These are phyloP conservation scores for Salix dunnii DNA, from an alignment of 345 rosid species.

Conservation along the genomic window DNA sequence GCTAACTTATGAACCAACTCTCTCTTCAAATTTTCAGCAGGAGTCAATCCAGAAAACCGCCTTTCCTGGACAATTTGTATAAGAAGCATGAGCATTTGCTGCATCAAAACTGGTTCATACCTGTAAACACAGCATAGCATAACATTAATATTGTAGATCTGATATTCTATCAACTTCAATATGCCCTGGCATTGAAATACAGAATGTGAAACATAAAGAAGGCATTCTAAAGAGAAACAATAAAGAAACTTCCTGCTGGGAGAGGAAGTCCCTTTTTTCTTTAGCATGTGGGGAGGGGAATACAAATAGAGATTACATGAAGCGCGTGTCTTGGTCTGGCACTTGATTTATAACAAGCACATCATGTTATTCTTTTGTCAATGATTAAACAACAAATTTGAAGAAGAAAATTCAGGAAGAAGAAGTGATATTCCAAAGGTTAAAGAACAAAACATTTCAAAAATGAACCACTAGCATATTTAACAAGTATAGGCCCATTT, in stretches of 20 bases:
- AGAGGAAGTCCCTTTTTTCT: neutral
- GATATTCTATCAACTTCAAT: conserved; percentile 1
- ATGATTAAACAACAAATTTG: neutral
- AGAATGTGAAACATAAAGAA: neutral
- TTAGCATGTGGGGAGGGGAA: no score
- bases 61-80: conserved; percentile 90
- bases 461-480: neutral
- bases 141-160: conserved; percentile 6
- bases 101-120: conserved; percentile 75
- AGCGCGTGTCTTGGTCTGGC: neutral
- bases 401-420: neutral
- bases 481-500: no score
- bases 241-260: neutral
- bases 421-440: neutral
- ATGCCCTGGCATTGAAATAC: neutral
- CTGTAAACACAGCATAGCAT: conserved; percentile 39
- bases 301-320: neutral
- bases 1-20: conserved; percentile 83
- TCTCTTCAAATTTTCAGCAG: conserved; percentile 77
- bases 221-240: neutral
- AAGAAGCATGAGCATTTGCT: conserved; percentile 84
- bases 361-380: neutral
- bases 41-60: conserved; percentile 70
- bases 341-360: neutral
- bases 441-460: neutral